phyloP scores from a whole-genome alignment of 2,329 filamentous ascomycete species.

The Xylaria polymorpha region DNA sequence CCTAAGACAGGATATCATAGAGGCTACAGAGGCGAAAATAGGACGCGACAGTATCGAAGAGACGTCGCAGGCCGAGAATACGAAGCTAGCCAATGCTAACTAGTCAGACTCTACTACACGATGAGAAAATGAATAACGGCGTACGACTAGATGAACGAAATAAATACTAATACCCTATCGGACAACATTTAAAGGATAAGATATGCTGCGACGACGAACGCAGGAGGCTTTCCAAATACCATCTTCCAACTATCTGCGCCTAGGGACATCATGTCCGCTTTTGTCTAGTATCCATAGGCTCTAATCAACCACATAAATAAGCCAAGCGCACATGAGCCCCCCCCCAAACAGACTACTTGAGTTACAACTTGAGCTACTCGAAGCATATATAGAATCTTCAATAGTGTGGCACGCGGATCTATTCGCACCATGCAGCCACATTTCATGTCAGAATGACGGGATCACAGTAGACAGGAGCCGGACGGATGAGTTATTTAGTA shows the following conservation, averaged over 20 bases:
- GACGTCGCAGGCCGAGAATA: not conserved
- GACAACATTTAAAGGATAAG: not conserved
- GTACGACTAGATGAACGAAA: constrained; percentile 16
- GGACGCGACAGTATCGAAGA: constrained; percentile 12
- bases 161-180: constrained; percentile 16
- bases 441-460: not conserved
- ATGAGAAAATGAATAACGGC: constrained; percentile 21
- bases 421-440: not conserved
- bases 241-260: not conserved
- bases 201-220: not conserved
- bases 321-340: not conserved
- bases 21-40: not conserved
- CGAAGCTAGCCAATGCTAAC: not conserved
- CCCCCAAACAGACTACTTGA: not conserved
- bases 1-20: constrained; percentile 28
- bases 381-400: too few relatives aligned
- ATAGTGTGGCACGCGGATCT: not conserved
- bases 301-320: not conserved
- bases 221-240: not conserved
- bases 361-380: not conserved
- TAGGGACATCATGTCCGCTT: not conserved
- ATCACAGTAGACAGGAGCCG: not conserved
- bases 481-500: constrained; percentile 1
- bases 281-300: not conserved
- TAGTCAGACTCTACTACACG: not conserved